These are phyloP conservation scores for Colletotrichum graminicola DNA, from an alignment of 2,329 filamentous ascomycete species.

Conservation along the genomic window DNA sequence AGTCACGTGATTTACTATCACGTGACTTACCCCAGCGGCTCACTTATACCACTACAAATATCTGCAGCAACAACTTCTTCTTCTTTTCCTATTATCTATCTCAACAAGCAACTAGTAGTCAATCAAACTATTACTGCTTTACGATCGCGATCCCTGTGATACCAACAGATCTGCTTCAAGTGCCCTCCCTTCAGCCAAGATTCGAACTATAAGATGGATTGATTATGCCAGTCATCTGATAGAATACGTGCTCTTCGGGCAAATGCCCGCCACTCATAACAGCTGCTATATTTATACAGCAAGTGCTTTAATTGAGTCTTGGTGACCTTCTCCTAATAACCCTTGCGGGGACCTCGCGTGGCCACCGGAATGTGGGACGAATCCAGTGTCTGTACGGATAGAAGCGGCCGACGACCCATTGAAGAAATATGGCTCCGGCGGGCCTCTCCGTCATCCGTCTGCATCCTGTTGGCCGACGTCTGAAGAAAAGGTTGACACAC, in stretches of 20 bases:
- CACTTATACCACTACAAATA: too few species aligned
- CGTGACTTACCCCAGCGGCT: too few species aligned
- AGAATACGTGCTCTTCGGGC: neutral
- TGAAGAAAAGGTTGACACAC: slow-evolving; percentile 15
- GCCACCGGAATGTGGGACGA: slow-evolving; percentile 3
- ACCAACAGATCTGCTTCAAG: too few species aligned
- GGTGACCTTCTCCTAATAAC: neutral
- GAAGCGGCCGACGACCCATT: neutral
- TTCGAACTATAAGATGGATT: neutral
- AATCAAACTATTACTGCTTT: too few species aligned
- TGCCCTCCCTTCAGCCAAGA: neutral
- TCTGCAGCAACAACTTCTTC: too few species aligned
- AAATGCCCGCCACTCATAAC: neutral
- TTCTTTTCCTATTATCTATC: too few species aligned
- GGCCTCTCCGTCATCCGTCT: neutral
- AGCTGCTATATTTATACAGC: neutral
- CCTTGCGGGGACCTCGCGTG: neutral
- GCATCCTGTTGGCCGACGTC: slow-evolving; percentile 9
- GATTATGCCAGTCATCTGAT: neutral
- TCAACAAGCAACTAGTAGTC: too few species aligned
- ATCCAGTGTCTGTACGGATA: neutral
- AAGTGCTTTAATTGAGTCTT: neutral
- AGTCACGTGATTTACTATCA: too few species aligned
- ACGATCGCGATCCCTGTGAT: too few species aligned
- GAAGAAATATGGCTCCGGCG: neutral